These are phyloP conservation scores for Parascedosporium putredinis DNA, from an alignment of 2,329 filamentous ascomycete species.

Conservation along the genomic window DNA sequence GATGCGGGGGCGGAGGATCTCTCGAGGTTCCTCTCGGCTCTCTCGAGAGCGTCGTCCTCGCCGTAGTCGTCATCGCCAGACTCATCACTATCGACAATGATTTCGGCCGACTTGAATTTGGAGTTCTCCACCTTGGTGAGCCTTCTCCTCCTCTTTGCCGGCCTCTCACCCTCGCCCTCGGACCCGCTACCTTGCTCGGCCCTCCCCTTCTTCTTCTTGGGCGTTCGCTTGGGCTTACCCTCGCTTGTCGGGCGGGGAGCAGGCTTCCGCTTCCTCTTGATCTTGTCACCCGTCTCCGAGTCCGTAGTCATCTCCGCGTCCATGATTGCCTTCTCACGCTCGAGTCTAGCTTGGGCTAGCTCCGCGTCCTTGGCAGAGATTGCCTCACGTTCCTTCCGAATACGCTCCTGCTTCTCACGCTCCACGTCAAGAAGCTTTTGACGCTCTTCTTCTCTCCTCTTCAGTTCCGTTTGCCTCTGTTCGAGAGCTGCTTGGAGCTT, in stretches of 20 bases:
- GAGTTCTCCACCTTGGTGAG: constrained; percentile 28
- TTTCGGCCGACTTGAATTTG: constrained; percentile 81
- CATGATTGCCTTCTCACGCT: constrained; percentile 55
- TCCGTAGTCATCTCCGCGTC: constrained; percentile 76
- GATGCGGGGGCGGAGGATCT: constrained; percentile 11
- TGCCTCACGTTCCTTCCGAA: constrained; percentile 74
- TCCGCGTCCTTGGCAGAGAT: constrained; percentile 68
- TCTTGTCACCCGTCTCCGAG: constrained; percentile 68
- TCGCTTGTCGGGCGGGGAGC: constrained; percentile 27
- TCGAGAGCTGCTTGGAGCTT: constrained; percentile 75
- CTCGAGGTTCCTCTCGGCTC: constrained; percentile 19
- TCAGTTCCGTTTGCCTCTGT: constrained; percentile 69
- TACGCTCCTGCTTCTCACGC: constrained; percentile 64
- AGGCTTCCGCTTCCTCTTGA: constrained; percentile 59
- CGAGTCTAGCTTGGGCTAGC: constrained; percentile 58
- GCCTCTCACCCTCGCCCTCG: constrained; percentile 29
- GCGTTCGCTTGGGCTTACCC: constrained; percentile 29
- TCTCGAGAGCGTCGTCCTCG: constrained; percentile 16
- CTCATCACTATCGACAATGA: constrained; percentile 68
- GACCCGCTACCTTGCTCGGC: constrained; percentile 31
- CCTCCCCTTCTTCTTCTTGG: constrained; percentile 45
- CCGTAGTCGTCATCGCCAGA: constrained; percentile 33
- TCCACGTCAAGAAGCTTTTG: constrained; percentile 58
- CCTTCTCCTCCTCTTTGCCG: constrained; percentile 33
- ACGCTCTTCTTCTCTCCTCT: constrained; percentile 66